Evolutionary conservation across 352 stramenopile genomes (phyloP), one percentile per base, ranked within the genome.

Genomic region (Pythium phragmiticola): DNA sequence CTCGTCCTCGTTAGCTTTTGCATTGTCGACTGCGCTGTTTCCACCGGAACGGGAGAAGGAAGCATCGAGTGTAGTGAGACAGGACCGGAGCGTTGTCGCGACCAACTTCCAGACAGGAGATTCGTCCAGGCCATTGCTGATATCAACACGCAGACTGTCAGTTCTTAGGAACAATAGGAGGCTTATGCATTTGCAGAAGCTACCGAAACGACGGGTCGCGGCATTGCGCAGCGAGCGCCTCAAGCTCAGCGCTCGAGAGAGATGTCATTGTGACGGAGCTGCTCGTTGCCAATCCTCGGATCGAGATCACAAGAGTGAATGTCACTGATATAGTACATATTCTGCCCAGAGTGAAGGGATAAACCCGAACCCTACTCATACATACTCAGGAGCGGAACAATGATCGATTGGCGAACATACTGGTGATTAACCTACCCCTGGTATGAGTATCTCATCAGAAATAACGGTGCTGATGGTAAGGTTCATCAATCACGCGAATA

Each of bases 151-250:
- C 17, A 19, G 19, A 36, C 19, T 8, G 41, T 43, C 14, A 42
- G n/a, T 34, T 46, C 28, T 2, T 39, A 63, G 0, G 14, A 36
- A 7, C 33, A 26, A 23, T 21, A 56, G 4, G 36, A 41, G 11
- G 34, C 13, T 17, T 19, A 12, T 11, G 26, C 16, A 39, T 30
- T 41, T 42, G 2, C 11, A 23, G 21, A 0, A 63, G 66, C 60
- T 73, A 87, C 82, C 80, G 78, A 58, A 85, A 88, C 50, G 63
- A 37, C 19, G 65, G 62, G 54, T 75, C 71, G 48, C 72, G 80
- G 70, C 82, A 89, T 60, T 82, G 64, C 50, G 67, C 42, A 17
- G 78, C 82, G 54, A 89, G 68, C 65, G 68, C 73, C 68, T 86
- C 75, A 19, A 89, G 78, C 66, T 87, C 70, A 6, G 14, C 54